Conservation (phyloP, 1,139 yeast genomes). For the Suhomyces panamericanus region DNA sequence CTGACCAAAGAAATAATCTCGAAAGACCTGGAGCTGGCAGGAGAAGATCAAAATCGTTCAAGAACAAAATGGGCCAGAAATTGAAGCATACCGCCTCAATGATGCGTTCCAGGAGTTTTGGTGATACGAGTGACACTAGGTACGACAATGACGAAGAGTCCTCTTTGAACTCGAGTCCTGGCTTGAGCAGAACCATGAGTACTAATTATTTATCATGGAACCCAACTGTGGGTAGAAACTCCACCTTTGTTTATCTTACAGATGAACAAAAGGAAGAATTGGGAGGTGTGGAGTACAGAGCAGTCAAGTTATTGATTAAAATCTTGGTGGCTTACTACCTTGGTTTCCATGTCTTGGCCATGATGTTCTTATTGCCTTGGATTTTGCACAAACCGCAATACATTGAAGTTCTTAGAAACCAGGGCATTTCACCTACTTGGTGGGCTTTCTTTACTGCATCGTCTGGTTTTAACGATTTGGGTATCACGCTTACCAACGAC, state of each 20-base stretch:
- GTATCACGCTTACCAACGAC: slow-evolving; percentile 74
- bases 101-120: slow-evolving; percentile 10
- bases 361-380: slow-evolving; percentile 67
- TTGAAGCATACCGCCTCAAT: slow-evolving; percentile 9
- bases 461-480: slow-evolving; percentile 81
- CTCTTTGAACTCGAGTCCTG: slow-evolving; percentile 16
- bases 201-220: slow-evolving; percentile 80
- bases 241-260: slow-evolving; percentile 80
- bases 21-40: slow-evolving; percentile 49
- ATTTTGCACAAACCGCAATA: slow-evolving; percentile 48
- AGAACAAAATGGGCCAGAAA: slow-evolving; percentile 12
- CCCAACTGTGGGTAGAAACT: slow-evolving; percentile 94
- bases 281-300: slow-evolving; percentile 96
- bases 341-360: slow-evolving; percentile 68
- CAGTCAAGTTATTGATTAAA: slow-evolving; percentile 72
- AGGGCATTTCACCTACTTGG: slow-evolving; percentile 77
- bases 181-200: slow-evolving; percentile 38
- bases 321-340: slow-evolving; percentile 67
- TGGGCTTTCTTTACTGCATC: slow-evolving; percentile 87
- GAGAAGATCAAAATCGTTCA: slow-evolving; percentile 15
- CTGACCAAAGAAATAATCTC: slow-evolving; percentile 6
- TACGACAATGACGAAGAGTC: slow-evolving; percentile 6
- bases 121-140: slow-evolving; percentile 14
- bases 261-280: slow-evolving; percentile 88
- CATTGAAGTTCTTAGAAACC: slow-evolving; percentile 39